phyloP scores from a whole-genome alignment of 129 eudicot genomes.

The Flaveria robusta region DNA sequence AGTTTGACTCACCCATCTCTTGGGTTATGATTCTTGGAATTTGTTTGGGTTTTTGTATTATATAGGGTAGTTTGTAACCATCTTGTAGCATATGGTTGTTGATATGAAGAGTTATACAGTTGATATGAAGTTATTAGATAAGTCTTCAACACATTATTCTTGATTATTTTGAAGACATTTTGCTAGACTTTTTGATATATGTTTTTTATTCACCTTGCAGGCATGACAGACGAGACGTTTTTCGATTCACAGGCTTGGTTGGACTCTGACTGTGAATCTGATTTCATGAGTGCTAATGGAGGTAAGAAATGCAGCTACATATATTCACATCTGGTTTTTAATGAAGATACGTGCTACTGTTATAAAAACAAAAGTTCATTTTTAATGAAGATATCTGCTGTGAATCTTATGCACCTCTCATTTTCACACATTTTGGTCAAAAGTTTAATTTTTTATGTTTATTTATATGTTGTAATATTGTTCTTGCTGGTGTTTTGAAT shows the following conservation, averaged over 20 bases:
- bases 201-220: slow-evolving; percentile 37
- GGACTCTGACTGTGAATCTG: slow-evolving; percentile 70
- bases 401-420: not conserved
- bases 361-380: not conserved
- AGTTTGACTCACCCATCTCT: too few relatives aligned
- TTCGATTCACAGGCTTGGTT: slow-evolving; percentile 75
- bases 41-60: not conserved
- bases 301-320: slow-evolving; percentile 35
- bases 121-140: not conserved
- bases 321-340: not conserved
- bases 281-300: slow-evolving; percentile 60
- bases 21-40: too few relatives aligned
- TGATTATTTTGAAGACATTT: not conserved
- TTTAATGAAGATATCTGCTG: not conserved
- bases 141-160: not conserved
- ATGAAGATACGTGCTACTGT: not conserved
- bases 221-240: slow-evolving; percentile 62
- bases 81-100: not conserved
- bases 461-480: not conserved
- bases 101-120: not conserved
- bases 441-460: not conserved
- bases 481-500: not conserved
- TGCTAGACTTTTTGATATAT: not conserved
- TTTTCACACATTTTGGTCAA: not conserved
- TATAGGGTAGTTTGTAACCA: not conserved